Evolutionary conservation across 192 early-diverging fungal genomes (phyloP).

Genomic region (Entomortierella chlamydospora): DNA sequence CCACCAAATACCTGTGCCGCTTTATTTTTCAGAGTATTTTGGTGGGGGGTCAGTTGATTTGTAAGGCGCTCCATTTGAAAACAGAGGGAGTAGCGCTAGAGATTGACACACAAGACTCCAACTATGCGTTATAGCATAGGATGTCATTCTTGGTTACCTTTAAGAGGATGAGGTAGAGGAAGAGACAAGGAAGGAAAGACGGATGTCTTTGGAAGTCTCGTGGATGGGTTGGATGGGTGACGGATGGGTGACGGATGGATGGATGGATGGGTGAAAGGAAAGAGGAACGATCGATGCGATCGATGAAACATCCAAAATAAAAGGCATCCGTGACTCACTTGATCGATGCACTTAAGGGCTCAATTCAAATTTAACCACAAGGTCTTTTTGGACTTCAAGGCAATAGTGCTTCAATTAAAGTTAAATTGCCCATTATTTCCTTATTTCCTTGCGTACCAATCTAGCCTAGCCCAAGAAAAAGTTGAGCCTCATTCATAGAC

Average conservation of each 20-base stretch:
- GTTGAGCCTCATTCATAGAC: too few relatives aligned
- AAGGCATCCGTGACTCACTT: background rate
- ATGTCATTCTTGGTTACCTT: background rate
- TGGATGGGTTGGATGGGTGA: slow-evolving; percentile 1
- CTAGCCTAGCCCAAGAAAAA: too few relatives aligned
- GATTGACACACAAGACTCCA: too few relatives aligned
- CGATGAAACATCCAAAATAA: slow-evolving; percentile 15
- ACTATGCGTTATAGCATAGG: background rate
- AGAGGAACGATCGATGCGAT: slow-evolving; percentile 17
- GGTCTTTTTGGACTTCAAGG: too few relatives aligned
- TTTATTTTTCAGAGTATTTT: background rate
- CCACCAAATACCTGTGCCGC: background rate
- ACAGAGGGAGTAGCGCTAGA: too few relatives aligned
- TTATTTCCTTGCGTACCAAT: too few relatives aligned
- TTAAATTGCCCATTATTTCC: too few relatives aligned
- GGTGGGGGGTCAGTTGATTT: background rate
- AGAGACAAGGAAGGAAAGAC: background rate
- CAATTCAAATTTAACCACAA: background rate
- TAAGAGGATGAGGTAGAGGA: background rate
- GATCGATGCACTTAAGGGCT: slow-evolving; percentile 17
- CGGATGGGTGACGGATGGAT: slow-evolving; percentile 3
- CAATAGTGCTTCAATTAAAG: too few relatives aligned
- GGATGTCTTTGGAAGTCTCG: slow-evolving; percentile 14
- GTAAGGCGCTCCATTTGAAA: background rate
- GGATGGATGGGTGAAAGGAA: background rate